Conservation (phyloP, 164 flowering plant species). For the Magnolia sinica region DNA sequence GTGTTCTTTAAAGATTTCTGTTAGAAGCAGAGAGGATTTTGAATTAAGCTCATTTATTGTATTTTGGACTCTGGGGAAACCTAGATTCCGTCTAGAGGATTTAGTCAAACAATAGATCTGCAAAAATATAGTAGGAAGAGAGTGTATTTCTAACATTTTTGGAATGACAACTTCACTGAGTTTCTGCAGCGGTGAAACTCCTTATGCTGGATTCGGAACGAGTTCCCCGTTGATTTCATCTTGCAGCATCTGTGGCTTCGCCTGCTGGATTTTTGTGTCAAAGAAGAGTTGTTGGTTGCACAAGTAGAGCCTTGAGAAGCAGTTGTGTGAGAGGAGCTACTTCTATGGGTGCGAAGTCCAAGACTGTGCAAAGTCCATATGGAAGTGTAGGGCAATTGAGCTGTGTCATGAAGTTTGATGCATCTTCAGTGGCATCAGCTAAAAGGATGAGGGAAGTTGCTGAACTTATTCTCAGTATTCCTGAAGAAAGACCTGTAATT, state of each 20-base stretch:
- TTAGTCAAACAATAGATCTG: neutral
- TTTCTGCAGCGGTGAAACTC: conserved; percentile 28
- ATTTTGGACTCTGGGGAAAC: neutral
- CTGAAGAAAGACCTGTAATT: conserved; percentile 77
- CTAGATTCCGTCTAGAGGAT: neutral
- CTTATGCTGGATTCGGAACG: conserved; percentile 11
- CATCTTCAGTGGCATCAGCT: conserved; percentile 85
- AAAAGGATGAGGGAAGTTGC: conserved; percentile 90
- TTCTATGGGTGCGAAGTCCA: conserved; percentile 32
- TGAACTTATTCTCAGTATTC: conserved; percentile 66
- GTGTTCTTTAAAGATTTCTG: neutral
- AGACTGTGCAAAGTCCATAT: conserved; percentile 17
- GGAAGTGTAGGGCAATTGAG: conserved; percentile 41
- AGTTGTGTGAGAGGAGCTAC: conserved; percentile 27
- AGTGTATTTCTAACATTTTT: neutral
- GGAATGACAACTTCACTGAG: conserved; percentile 50
- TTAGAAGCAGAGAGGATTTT: neutral
- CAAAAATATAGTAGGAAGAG: neutral
- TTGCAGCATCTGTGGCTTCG: conserved; percentile 17
- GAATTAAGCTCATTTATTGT: neutral
- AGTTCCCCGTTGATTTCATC: neutral
- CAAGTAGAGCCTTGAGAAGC: conserved; percentile 22
- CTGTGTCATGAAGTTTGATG: conserved; percentile 95
- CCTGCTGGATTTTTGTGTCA: conserved; percentile 10
- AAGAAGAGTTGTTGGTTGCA: conserved; percentile 8